Base-by-base conservation (phyloP, 192 early-diverging fungal species). In the Linnemannia exigua region DNA sequence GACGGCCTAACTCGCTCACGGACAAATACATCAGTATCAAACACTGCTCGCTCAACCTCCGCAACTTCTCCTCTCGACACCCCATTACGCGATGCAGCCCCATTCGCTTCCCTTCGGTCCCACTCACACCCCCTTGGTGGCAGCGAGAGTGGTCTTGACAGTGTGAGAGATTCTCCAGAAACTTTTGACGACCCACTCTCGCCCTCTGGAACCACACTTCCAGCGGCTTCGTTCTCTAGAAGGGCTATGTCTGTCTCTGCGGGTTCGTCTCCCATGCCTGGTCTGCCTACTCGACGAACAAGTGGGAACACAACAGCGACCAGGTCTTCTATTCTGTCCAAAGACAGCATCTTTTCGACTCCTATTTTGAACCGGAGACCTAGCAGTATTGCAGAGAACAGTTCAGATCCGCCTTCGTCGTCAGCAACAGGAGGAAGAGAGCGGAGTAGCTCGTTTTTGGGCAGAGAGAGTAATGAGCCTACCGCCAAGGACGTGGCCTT, bases 401-500 rank as follows among this genome's bases (percentile, higher is more conserved):
- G n/a, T 33, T 50, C 51, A 28, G 61, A 8, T 15, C 47, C 71
- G 8, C 15, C 47, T 7, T 37, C 73, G 0, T 61, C 58, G 41
- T 44, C 22, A 37, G 48, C 22, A 58, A 12, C 58, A 28, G 70
- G 70, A 71, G 72, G 72, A 28, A 67, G 73, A 46, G 74, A 75
- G 5, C 48, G 77, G 28, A 85, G 83, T 54, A 67, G 31, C 11
- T 85, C 83, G 2, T 72, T 58, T 33, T n/a, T 48, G 22, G 61
- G 37, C 14, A 77, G 76, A 33, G 83, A 79, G 74, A 75, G 47
- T 17, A 74, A 76, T 36, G 83, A 79, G 15, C 83, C 83, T 6
- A 85, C 83, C 28, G 77, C 83, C 52, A 79, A 79, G 36, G 83
- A 85, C 41, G 83, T 85, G 19, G 19, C 77, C 5, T 54, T 85